Percentiles rank a stretch among this genome's conserved stretches.
Conservation (phyloP, 2,329 filamentous ascomycete genomes). For the Zelopaecilomyces penicillatus region DNA sequence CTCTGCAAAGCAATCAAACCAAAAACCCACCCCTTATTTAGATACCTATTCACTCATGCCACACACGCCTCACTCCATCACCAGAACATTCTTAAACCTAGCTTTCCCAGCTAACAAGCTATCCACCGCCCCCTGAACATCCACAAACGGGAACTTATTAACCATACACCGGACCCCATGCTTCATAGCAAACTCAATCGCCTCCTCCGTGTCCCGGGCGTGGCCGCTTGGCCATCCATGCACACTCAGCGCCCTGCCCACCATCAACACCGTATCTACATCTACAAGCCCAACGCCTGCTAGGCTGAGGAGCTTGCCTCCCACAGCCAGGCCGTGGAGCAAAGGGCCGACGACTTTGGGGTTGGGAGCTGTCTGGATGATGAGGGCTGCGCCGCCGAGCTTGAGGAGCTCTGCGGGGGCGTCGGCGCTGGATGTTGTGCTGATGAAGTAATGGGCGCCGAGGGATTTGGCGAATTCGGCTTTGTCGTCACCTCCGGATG, state of each 20-base stretch:
- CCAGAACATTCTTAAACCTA: conserved; percentile 37
- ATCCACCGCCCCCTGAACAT: conserved; percentile 38
- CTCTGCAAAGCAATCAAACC: too few species aligned
- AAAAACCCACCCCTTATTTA: too few species aligned
- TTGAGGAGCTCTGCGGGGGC: conserved; percentile 38
- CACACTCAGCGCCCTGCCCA: conserved; percentile 48
- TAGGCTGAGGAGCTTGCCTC: conserved; percentile 53
- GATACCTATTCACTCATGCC: too few species aligned
- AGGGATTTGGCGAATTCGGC: conserved; percentile 51
- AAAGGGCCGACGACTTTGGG: conserved; percentile 45
- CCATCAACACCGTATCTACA: conserved; percentile 33
- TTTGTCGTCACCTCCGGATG: conserved; percentile 57
- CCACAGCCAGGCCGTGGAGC: conserved; percentile 41
- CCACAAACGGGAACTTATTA: conserved; percentile 53
- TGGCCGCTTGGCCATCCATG: conserved; percentile 57
- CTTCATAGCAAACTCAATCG: conserved; percentile 54
- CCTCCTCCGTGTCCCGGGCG: conserved; percentile 54
- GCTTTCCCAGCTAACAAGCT: conserved; percentile 32
- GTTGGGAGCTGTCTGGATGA: conserved; percentile 57
- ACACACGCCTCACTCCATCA: conserved; percentile 23
- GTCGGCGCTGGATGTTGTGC: conserved; percentile 46
- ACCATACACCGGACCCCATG: conserved; percentile 58
- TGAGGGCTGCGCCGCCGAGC: conserved; percentile 53
- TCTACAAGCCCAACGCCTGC: conserved; percentile 40
- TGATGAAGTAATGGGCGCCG: conserved; percentile 37